Evolutionary conservation across 2,329 filamentous ascomycete species (phyloP).

Genomic region (Corniculantispora saksenae): DNA sequence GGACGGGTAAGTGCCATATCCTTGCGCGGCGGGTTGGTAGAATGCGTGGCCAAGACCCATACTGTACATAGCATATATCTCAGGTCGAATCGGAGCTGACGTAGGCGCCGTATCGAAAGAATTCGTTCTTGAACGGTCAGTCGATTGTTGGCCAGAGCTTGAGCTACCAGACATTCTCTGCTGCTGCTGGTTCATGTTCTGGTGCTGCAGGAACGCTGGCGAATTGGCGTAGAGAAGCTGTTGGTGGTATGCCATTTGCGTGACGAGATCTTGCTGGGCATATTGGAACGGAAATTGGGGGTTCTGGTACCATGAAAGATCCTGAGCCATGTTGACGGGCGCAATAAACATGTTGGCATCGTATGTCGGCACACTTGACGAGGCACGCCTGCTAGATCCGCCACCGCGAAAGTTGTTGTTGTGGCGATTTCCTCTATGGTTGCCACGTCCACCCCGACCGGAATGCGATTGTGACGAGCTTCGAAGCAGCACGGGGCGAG

Average conservation of each 20-base stretch:
- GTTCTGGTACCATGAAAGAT: constrained; percentile 52
- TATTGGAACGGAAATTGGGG: constrained; percentile 44
- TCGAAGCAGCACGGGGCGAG: constrained; percentile 58
- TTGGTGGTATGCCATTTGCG: constrained; percentile 44
- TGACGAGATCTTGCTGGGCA: constrained; percentile 41
- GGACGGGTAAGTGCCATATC: constrained; percentile 56
- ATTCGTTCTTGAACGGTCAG: constrained; percentile 59
- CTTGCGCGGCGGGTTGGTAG: constrained; percentile 45
- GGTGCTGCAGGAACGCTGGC: constrained; percentile 38
- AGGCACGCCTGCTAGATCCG: constrained; percentile 52
- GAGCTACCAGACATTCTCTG: constrained; percentile 30
- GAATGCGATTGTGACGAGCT: constrained; percentile 62
- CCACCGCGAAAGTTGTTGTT: constrained; percentile 43
- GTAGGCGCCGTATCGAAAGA: constrained; percentile 64
- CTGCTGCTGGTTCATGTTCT: constrained; percentile 31
- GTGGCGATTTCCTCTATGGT: constrained; percentile 51
- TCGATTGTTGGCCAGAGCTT: constrained; percentile 32
- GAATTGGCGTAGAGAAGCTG: constrained; percentile 40
- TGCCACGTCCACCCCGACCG: constrained; percentile 50
- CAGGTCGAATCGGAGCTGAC: constrained; percentile 58
- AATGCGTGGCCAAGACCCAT: constrained; percentile 45
- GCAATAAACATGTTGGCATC: constrained; percentile 51
- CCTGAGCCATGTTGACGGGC: constrained; percentile 46
- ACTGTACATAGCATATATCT: constrained; percentile 55
- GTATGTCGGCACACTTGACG: constrained; percentile 52